Conservation (phyloP, 768 basidiomycete species). For the Mycena albidolilacea region DNA sequence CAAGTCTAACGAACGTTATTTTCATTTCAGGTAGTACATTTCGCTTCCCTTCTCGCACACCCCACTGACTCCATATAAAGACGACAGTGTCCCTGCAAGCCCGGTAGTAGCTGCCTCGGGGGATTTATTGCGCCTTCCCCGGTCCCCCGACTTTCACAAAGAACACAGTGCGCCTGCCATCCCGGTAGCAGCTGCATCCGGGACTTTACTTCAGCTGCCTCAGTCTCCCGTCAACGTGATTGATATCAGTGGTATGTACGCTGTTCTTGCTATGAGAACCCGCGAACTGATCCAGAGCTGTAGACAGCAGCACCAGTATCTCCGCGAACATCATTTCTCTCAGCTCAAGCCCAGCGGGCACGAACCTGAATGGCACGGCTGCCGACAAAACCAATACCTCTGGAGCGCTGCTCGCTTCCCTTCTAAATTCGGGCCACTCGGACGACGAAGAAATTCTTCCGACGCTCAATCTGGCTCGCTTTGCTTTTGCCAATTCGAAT, state of each 20-base stretch:
- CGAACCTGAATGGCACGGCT: not conserved
- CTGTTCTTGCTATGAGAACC: not conserved
- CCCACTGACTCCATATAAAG: conserved; percentile 7
- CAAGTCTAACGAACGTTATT: conserved; percentile 14
- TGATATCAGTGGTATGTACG: conserved; percentile 42
- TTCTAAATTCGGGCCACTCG: conserved; percentile 31
- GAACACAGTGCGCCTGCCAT: conserved; percentile 4
- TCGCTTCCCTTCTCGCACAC: not conserved
- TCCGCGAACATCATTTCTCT: conserved; percentile 25
- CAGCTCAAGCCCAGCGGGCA: conserved; percentile 9
- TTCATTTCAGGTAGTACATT: conserved; percentile 31
- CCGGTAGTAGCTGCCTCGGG: conserved; percentile 2
- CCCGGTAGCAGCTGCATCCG: conserved; percentile 6
- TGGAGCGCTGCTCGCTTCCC: not conserved
- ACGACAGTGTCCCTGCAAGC: conserved; percentile 26
- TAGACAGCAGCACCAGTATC: conserved; percentile 35
- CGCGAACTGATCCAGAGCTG: not conserved
- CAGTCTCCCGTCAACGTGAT: conserved; percentile 27
- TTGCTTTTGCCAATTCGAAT: conserved; percentile 52
- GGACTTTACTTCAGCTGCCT: not conserved
- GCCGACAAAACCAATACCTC: not conserved
- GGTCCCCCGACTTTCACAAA: not conserved
- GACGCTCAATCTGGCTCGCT: conserved; percentile 52
- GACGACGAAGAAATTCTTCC: conserved; percentile 46
- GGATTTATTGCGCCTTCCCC: not conserved